These are phyloP conservation scores for Chalciporus piperatus DNA, from an alignment of 768 basidiomycete species.

Conservation along the genomic window DNA sequence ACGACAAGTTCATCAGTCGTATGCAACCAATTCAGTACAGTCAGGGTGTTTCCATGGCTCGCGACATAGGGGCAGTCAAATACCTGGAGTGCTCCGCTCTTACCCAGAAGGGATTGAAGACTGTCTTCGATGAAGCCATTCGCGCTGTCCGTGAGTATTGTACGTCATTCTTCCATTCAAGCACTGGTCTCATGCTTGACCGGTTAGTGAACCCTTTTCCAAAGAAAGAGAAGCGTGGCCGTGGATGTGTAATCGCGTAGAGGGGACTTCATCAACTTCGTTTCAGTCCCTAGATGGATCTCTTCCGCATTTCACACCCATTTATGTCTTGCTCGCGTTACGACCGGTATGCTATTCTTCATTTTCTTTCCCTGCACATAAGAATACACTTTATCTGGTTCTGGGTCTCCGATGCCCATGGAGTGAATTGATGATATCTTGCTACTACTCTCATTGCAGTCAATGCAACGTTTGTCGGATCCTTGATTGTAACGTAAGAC, in stretches of 20 bases:
- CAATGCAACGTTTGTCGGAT: not conserved
- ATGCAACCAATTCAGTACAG: constrained; percentile 94
- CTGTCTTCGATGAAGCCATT: constrained; percentile 98
- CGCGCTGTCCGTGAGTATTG: constrained; percentile 82
- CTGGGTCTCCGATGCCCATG: constrained; percentile 26
- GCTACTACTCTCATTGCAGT: not conserved
- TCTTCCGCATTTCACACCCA: constrained; percentile 50
- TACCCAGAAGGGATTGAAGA: constrained; percentile 98
- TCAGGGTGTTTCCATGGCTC: constrained; percentile 86
- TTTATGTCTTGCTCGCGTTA: constrained; percentile 72
- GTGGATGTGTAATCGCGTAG: constrained; percentile 57
- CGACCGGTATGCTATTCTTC: constrained; percentile 53
- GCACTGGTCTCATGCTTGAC: constrained; percentile 7
- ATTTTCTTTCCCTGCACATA: constrained; percentile 21
- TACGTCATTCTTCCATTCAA: not conserved
- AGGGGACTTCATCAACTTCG: constrained; percentile 14
- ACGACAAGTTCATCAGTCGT: constrained; percentile 47
- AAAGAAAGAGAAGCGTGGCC: constrained; percentile 47
- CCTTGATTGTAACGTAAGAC: not conserved
- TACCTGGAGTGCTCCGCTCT: constrained; percentile 95
- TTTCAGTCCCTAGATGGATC: constrained; percentile 33
- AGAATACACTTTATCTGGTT: constrained; percentile 39
- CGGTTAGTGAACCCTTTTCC: constrained; percentile 72
- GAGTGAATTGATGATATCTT: not conserved
- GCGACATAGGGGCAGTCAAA: constrained; percentile 94